A percentile compares a stretch with the other conserved stretches of the same genome.
Conservation (phyloP, 805 yeast species). For the Cyberlindnera xishuangbannaensis region DNA sequence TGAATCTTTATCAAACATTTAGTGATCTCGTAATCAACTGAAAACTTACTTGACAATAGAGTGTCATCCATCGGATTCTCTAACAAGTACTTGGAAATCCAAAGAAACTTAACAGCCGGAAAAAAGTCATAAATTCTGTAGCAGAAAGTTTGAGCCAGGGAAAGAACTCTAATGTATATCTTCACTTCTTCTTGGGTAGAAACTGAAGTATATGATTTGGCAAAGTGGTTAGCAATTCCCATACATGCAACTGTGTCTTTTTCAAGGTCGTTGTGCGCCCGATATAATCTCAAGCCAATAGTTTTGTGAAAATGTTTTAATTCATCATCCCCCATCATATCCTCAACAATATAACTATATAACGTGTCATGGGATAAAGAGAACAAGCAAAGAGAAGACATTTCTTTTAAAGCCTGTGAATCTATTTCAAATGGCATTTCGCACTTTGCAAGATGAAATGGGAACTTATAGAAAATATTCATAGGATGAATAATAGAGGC, state of each 20-base stretch:
- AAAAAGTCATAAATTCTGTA: slow-evolving; percentile 37
- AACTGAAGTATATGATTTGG: slow-evolving; percentile 11
- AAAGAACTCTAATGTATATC: slow-evolving; percentile 34
- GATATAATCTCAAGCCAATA: slow-evolving; percentile 37
- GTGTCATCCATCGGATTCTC: neutral
- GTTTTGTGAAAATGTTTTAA: slow-evolving; percentile 30
- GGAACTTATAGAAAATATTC: slow-evolving; percentile 40
- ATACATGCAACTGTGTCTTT: slow-evolving; percentile 6
- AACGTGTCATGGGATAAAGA: slow-evolving; percentile 37
- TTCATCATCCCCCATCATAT: slow-evolving; percentile 25
- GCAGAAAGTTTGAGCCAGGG: slow-evolving; percentile 40
- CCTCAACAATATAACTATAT: slow-evolving; percentile 27
- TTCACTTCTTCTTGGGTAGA: slow-evolving; percentile 29
- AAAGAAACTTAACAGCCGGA: slow-evolving; percentile 36
- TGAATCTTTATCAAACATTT: slow-evolving; percentile 24
- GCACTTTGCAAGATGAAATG: slow-evolving; percentile 32
- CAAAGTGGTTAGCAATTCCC: slow-evolving; percentile 17
- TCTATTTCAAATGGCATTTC: slow-evolving; percentile 23
- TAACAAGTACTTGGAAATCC: slow-evolving; percentile 23
- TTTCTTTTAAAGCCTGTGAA: slow-evolving; percentile 28
- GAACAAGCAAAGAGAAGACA: slow-evolving; percentile 33
- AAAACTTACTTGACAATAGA: slow-evolving; percentile 4
- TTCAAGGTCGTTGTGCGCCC: slow-evolving; percentile 1
- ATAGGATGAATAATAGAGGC: slow-evolving; percentile 32
- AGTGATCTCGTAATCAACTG: slow-evolving; percentile 14